A percentile compares a stretch with the other conserved stretches of the same genome.
phyloP scores from a whole-genome alignment of 345 rosid species.

The Brassica juncea region DNA sequence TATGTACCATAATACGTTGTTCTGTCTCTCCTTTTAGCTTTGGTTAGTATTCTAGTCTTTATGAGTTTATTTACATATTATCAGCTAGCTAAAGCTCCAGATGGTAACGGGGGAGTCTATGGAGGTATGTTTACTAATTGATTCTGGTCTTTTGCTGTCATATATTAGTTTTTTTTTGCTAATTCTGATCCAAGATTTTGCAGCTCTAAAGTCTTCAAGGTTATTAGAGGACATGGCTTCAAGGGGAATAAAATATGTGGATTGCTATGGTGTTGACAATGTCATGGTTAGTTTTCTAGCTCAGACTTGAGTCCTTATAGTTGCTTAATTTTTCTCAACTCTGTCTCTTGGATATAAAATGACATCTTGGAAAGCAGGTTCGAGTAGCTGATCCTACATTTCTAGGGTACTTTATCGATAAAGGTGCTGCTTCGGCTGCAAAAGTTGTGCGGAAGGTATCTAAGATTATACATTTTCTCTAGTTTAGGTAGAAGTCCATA shows the following conservation, averaged over 20 bases:
- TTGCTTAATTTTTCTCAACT: not conserved
- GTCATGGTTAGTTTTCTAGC: constrained; percentile 60
- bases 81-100: constrained; percentile 97
- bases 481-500: not conserved
- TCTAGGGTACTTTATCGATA: constrained; percentile 91
- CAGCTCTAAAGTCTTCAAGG: constrained; percentile 85
- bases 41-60: not conserved
- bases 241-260: constrained; percentile 84
- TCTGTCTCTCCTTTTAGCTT: not conserved
- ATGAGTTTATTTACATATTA: constrained; percentile 29
- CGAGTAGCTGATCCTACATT: constrained; percentile 97
- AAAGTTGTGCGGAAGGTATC: constrained; percentile 96
- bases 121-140: constrained; percentile 51
- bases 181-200: constrained; percentile 25
- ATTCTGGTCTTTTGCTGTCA: not conserved
- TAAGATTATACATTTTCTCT: not conserved
- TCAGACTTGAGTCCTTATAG: constrained; percentile 1
- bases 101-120: constrained; percentile 97
- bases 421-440: constrained; percentile 93
- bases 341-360: not conserved
- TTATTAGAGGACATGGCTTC: constrained; percentile 84
- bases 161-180: not conserved
- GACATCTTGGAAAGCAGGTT: constrained; percentile 60
- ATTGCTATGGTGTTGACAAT: constrained; percentile 97
- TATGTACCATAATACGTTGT: constrained; percentile 37